Evolutionary conservation across 208 protist genomes (phyloP).

Genomic region (Leishmania guyanensis): DNA sequence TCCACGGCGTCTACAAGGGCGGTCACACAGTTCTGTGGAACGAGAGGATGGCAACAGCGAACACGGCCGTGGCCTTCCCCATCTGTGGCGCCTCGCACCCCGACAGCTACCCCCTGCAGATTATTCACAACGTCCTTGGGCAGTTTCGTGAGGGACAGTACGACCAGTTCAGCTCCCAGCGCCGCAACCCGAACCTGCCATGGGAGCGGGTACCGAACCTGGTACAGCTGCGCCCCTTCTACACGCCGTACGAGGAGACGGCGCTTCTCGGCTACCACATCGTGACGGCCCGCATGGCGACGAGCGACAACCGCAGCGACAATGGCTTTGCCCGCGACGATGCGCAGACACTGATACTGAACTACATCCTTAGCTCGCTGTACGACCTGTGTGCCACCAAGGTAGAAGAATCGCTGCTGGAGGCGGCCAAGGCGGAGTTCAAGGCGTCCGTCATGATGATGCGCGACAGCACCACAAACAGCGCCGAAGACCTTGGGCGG

Average conservation of each 20-base stretch:
- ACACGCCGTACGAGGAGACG: slow-evolving; percentile 91
- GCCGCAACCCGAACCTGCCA: slow-evolving; percentile 63
- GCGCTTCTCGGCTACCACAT: slow-evolving; percentile 90
- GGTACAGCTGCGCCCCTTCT: slow-evolving; percentile 86
- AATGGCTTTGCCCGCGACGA: slow-evolving; percentile 49
- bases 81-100: slow-evolving; percentile 88
- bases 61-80: slow-evolving; percentile 83
- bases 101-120: slow-evolving; percentile 93
- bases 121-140: slow-evolving; percentile 95
- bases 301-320: slow-evolving; percentile 29
- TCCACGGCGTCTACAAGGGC: slow-evolving; percentile 63
- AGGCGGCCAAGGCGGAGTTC: slow-evolving; percentile 94
- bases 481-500: slow-evolving; percentile 96
- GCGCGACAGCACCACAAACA: slow-evolving; percentile 95
- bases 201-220: slow-evolving; percentile 71
- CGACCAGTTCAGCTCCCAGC: slow-evolving; percentile 77
- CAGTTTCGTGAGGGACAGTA: slow-evolving; percentile 87
- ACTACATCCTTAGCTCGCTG: slow-evolving; percentile 69
- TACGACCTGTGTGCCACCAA: slow-evolving; percentile 64
- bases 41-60: slow-evolving; percentile 73
- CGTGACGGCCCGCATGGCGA: slow-evolving; percentile 60
- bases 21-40: slow-evolving; percentile 81
- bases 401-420: slow-evolving; percentile 80
- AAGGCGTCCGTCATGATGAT: slow-evolving; percentile 93
- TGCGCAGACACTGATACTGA: slow-evolving; percentile 70